Base-by-base conservation (phyloP, 192 early-diverging fungal genomes). In the Backusella parvicylindrica region DNA sequence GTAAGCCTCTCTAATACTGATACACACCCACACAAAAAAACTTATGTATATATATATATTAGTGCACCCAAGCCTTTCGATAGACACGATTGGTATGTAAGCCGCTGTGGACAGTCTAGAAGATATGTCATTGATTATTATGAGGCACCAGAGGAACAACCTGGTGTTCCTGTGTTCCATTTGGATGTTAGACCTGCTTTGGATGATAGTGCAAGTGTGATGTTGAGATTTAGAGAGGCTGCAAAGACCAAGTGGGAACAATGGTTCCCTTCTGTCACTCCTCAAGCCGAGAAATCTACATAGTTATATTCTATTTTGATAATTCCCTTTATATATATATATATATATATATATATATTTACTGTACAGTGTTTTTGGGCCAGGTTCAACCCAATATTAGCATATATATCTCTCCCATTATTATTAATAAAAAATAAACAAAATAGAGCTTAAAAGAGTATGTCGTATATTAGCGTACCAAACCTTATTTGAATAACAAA, bases 111-210 rank as follows among this genome's bases (percentile, higher is more conserved):
- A 2, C 90, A 90, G 82, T 84, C 91, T 28, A 91, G 95, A 63
- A 89, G 95, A n/a, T 99, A 99, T 78, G 95, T 99, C 26, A 97
- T 99, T 77, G 97, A 99, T 81, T 99, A 97, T 82, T 99, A 99
- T 77, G 86, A 89, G 68, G 96, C 92, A 9, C 81, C 83, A 21
- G 87, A 89, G 35, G 89, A 93, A 41, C 83, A 84, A 67, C 84
- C 73, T 37, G 89, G 90, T 30, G 89, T 87, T 28, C 96, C 96
- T 28, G 91, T 90, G 0, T 99, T 99, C 85, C 90, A 93, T 70
- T 85, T 97, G 41, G 97, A 97, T 76, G 95, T 99, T n/a, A 83
- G 97, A 49, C 97, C 97, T 13, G 96, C 96, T 1, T 78, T 99
- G 28, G 97, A 99, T 77, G 91, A 91, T 56, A 50, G 86, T 37